These are phyloP conservation scores for Globisporangium abappressorium DNA, from an alignment of 352 stramenopile species.

Conservation along the genomic window DNA sequence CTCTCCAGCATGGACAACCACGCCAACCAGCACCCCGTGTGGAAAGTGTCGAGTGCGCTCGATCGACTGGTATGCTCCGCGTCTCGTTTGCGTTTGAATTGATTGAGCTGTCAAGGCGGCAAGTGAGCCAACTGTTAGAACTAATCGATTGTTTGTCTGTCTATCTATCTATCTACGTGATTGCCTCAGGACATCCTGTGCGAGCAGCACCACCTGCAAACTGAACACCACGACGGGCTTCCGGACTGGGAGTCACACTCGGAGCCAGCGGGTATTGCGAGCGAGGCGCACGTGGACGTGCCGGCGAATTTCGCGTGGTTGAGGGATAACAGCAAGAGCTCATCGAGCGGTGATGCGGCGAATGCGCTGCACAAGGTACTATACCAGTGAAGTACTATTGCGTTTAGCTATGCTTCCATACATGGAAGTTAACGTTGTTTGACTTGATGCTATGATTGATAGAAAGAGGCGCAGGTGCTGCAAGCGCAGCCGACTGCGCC, in stretches of 20 bases:
- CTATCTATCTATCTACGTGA: constrained; percentile 1
- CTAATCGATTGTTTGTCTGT: background rate
- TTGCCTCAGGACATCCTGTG: constrained; percentile 38
- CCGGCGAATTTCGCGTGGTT: constrained; percentile 58
- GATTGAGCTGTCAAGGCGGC: background rate
- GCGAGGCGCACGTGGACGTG: constrained; percentile 12
- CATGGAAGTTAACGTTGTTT: background rate
- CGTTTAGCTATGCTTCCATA: background rate
- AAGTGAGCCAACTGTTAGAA: background rate
- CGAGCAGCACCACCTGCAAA: constrained; percentile 52
- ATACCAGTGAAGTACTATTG: background rate
- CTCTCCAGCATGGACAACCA: background rate
- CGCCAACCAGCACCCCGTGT: constrained; percentile 29
- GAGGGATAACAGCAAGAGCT: background rate
- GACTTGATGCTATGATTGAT: background rate
- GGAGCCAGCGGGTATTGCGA: constrained; percentile 40
- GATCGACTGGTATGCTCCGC: constrained; percentile 33
- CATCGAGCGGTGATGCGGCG: background rate
- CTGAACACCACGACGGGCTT: constrained; percentile 39
- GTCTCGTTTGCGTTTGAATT: background rate
- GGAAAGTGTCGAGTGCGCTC: constrained; percentile 52
- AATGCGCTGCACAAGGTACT: background rate
- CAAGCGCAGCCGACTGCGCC: background rate
- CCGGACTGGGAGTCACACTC: constrained; percentile 39
- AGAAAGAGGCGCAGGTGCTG: constrained; percentile 9